Base-by-base conservation (phyloP, 352 stramenopile species). In the Phytophthora hibernalis region DNA sequence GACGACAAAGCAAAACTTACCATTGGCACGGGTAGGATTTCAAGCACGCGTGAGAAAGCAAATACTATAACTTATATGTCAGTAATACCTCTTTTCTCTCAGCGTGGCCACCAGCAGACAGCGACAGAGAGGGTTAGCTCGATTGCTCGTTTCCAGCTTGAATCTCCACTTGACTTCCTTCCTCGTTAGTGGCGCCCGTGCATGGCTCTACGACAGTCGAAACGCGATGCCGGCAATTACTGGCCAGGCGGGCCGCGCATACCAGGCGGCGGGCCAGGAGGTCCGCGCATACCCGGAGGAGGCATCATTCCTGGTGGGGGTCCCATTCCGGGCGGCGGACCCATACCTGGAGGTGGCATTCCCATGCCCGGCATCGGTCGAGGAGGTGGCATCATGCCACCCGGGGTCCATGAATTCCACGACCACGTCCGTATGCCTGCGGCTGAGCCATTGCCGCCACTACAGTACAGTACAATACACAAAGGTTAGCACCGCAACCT, bases 361-460 rank as follows among this genome's bases (percentile, higher is more conserved):
- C 67, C 71, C 65, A 90, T 89, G 40, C 83, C 80, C 20, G 77
- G 70, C 76, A 90, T 90, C 31, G 79, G 77, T 54, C 77, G 75
- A 44, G 79, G 79, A 43, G 84, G 82, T 42, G 82, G 80, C 65
- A 91, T 83, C 78, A 92, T 90, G 18, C 80, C 76, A 5, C 79
- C 78, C 11, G 80, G 74, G 72, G 79, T 51, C 74, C 81, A 15
- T 80, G 84, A 48, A 93, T 90, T 22, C 86, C 88, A 35, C 86
- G 84, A 42, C 89, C 89, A 28, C 87, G 82, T 31, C 87, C 87
- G 64, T 96, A 97, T 35, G 86, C 50, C 61, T 94, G 83, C 16
- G 89, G 81, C 50, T 92, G 86, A 16, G 89, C 89, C 60, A 92
- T 85, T n/a, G 86, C 86, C 57, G 85, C 80, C 52, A 96, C 87